Evolutionary conservation across 495 filamentous ascomycete species (phyloP).

Genomic region (Friedmanniomyces endolithicus): DNA sequence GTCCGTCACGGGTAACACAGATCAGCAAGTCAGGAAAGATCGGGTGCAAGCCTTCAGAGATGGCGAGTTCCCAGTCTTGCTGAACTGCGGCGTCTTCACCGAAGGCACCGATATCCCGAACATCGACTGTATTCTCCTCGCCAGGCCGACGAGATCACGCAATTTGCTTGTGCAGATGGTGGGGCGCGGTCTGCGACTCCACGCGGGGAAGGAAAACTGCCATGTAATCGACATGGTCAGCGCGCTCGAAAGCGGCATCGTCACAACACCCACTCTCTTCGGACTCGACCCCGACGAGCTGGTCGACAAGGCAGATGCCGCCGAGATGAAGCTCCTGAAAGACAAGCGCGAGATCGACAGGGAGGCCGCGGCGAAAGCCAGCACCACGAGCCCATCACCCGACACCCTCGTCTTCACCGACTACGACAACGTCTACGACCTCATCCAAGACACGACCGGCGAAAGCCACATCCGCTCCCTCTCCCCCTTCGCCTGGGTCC

Average conservation of each 20-base stretch:
- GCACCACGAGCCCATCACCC: background rate
- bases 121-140: constrained; percentile 85
- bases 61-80: constrained; percentile 69
- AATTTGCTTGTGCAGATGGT: constrained; percentile 97
- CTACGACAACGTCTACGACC: constrained; percentile 77
- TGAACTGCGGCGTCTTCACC: constrained; percentile 95
- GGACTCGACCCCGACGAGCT: constrained; percentile 80
- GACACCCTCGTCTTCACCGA: constrained; percentile 58
- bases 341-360: constrained; percentile 31
- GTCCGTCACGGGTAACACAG: constrained; percentile 70
- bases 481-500: constrained; percentile 70
- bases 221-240: constrained; percentile 96
- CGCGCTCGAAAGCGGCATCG: constrained; percentile 62
- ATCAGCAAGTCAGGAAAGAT: constrained; percentile 48
- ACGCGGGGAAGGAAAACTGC: constrained; percentile 71
- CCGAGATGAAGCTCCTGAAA: constrained; percentile 43
- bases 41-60: constrained; percentile 60
- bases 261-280: constrained; percentile 85
- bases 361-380: constrained; percentile 1
- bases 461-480: constrained; percentile 67
- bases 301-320: constrained; percentile 46
- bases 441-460: constrained; percentile 67
- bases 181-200: constrained; percentile 75
- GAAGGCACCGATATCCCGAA: constrained; percentile 97
- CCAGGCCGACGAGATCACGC: constrained; percentile 74